A percentile compares a stretch with the other conserved stretches of the same genome.
These are phyloP conservation scores for Fistulifera pelliculosa DNA, from an alignment of 108 stramenopile species.

Conservation along the genomic window DNA sequence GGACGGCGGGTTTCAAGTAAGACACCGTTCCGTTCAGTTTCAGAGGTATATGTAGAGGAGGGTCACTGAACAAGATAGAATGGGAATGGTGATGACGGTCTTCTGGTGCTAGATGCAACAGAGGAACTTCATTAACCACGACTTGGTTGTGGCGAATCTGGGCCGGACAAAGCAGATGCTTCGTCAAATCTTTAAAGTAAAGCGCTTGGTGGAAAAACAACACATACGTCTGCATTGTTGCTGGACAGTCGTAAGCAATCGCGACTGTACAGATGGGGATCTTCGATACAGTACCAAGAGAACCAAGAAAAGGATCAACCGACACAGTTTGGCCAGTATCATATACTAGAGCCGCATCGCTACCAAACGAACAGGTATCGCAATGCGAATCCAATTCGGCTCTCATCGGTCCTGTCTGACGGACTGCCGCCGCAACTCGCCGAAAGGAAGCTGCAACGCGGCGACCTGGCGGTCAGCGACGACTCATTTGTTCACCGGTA, in stretches of 20 bases:
- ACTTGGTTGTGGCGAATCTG: slow-evolving; percentile 26
- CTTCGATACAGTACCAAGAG: neutral
- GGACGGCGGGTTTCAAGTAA: neutral
- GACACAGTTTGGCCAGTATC: slow-evolving; percentile 7
- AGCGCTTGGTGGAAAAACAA: slow-evolving; percentile 25
- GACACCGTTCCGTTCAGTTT: neutral
- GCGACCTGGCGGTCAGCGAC: neutral
- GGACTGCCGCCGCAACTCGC: neutral
- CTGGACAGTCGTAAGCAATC: slow-evolving; percentile 18
- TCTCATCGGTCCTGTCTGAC: neutral
- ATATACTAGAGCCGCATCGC: neutral
- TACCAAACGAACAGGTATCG: slow-evolving; percentile 22
- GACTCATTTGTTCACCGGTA: neutral
- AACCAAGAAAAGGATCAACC: slow-evolving; percentile 7
- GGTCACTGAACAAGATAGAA: neutral
- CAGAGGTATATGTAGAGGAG: slow-evolving; percentile 5
- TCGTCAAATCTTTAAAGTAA: slow-evolving; percentile 13
- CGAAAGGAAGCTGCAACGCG: no score
- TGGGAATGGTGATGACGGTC: no score
- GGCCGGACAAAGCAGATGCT: slow-evolving; percentile 26
- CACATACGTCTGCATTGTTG: slow-evolving; percentile 17
- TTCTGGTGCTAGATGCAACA: neutral
- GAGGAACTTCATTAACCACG: slow-evolving; percentile 14
- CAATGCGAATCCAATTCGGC: slow-evolving; percentile 25
- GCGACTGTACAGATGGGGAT: slow-evolving; percentile 26